A percentile compares a stretch with the other conserved stretches of the same genome.
phyloP scores from a whole-genome alignment of 768 basidiomycete genomes.

The Naematelia aurantialba region DNA sequence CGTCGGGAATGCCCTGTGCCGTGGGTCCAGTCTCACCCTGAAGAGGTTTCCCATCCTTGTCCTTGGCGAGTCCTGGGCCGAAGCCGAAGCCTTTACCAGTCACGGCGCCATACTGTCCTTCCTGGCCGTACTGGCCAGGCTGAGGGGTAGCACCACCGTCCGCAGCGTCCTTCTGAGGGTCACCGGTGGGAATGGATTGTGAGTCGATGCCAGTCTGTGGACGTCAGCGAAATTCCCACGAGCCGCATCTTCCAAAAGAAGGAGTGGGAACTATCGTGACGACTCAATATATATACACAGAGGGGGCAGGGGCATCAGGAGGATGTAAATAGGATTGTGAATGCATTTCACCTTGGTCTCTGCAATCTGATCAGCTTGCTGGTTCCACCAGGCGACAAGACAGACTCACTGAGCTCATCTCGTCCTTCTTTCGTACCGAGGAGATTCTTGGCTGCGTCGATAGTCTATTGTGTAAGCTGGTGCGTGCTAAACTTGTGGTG shows the following conservation, averaged over 20 bases:
- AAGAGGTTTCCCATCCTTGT: conserved; percentile 4
- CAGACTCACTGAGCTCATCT: not conserved
- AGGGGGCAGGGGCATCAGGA: too few relatives aligned
- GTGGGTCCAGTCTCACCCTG: conserved; percentile 6
- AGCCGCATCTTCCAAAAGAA: too few relatives aligned
- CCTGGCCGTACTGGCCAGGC: conserved; percentile 15
- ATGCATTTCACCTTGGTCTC: not conserved
- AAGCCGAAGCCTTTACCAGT: conserved; percentile 26
- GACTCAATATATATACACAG: too few relatives aligned
- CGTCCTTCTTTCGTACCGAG: not conserved
- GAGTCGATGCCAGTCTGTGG: not conserved
- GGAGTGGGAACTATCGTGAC: too few relatives aligned
- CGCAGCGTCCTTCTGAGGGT: not conserved
- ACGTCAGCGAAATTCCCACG: too few relatives aligned
- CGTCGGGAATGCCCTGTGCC: conserved; percentile 9
- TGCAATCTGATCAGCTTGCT: not conserved
- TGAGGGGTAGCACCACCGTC: not conserved
- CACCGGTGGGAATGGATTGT: not conserved
- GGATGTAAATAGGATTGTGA: too few relatives aligned
- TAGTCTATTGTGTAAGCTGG: not conserved
- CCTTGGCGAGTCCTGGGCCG: conserved; percentile 21
- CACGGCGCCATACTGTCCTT: conserved; percentile 27
- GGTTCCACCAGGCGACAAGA: not conserved
- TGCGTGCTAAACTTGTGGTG: not conserved
- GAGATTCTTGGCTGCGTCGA: not conserved